A percentile compares a stretch with the other conserved stretches of the same genome.
phyloP scores from a whole-genome alignment of 169 alveolate genomes.

The Cryptosporidium viatorum region DNA sequence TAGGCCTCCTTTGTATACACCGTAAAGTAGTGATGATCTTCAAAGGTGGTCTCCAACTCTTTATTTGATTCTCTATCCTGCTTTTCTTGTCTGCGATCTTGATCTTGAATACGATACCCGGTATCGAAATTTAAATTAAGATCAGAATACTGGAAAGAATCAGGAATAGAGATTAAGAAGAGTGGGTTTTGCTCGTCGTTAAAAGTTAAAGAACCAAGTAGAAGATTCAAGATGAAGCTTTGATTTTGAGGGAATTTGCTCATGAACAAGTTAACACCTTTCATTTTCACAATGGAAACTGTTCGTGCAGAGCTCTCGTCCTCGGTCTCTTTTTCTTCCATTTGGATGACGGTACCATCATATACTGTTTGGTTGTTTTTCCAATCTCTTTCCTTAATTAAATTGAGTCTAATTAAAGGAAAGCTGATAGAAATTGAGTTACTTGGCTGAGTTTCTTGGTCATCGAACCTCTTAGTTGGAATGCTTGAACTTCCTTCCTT shows the following conservation, averaged over 20 bases:
- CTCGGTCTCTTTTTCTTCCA: background rate
- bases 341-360: background rate
- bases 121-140: background rate
- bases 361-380: background rate
- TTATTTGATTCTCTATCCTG: background rate
- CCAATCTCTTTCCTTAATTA: background rate
- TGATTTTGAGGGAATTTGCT: conserved; percentile 34
- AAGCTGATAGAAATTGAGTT: conserved; percentile 32
- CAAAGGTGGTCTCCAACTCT: background rate
- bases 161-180: background rate
- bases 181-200: background rate
- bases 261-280: conserved; percentile 11
- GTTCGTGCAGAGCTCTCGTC: background rate
- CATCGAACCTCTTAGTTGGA: background rate
- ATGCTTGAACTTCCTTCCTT: background rate
- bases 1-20: conserved; percentile 18
- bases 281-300: background rate
- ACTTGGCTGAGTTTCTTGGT: conserved; percentile 24
- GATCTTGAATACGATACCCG: background rate
- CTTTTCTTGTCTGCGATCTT: background rate
- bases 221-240: conserved; percentile 6
- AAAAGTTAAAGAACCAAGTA: background rate
- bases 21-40: conserved; percentile 45
- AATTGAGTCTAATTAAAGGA: conserved; percentile 1
- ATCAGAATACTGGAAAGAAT: background rate